Percentiles rank a stretch among this genome's conserved stretches.
phyloP scores from a whole-genome alignment of 1,139 yeast genomes.

The Taphrina pruni region DNA sequence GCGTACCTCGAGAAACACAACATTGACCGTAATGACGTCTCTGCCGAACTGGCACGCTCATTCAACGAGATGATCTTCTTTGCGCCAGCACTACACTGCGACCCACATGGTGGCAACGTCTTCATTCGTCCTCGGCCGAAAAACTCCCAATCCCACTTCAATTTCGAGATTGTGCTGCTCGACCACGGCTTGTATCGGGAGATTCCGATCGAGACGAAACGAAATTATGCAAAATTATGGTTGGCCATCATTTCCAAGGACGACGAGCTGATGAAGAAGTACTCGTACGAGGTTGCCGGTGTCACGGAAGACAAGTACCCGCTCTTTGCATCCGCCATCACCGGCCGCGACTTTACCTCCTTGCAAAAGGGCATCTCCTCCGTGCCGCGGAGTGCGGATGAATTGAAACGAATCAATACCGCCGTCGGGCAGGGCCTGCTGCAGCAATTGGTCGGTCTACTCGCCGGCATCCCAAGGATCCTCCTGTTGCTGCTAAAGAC shows the following conservation, averaged over 20 bases:
- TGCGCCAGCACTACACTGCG: slow-evolving; percentile 90
- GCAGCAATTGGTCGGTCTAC: slow-evolving; percentile 76
- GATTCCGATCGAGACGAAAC: slow-evolving; percentile 75
- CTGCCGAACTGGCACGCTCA: slow-evolving; percentile 83
- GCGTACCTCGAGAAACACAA: slow-evolving; percentile 65
- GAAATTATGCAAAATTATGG: slow-evolving; percentile 93
- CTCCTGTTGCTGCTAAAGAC: slow-evolving; percentile 87
- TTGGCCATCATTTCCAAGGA: slow-evolving; percentile 78
- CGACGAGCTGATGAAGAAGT: slow-evolving; percentile 66
- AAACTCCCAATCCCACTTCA: slow-evolving; percentile 59
- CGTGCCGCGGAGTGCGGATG: slow-evolving; percentile 62
- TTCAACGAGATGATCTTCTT: slow-evolving; percentile 96
- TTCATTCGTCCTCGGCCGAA: slow-evolving; percentile 46
- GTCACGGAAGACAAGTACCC: slow-evolving; percentile 75
- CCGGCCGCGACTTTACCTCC: slow-evolving; percentile 82
- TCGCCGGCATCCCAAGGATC: slow-evolving; percentile 81
- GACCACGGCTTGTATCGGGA: slow-evolving; percentile 94
- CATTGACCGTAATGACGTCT: slow-evolving; percentile 78
- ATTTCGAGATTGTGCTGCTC: slow-evolving; percentile 87
- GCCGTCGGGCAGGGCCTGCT: slow-evolving; percentile 69
- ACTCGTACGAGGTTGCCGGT: slow-evolving; percentile 82
- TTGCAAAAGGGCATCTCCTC: slow-evolving; percentile 48
- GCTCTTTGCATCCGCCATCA: slow-evolving; percentile 88
- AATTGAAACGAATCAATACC: slow-evolving; percentile 67
- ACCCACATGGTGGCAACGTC: slow-evolving; percentile 96